Conservation (phyloP, 1,139 yeast species). For the Saccharomyces pastorianus region DNA sequence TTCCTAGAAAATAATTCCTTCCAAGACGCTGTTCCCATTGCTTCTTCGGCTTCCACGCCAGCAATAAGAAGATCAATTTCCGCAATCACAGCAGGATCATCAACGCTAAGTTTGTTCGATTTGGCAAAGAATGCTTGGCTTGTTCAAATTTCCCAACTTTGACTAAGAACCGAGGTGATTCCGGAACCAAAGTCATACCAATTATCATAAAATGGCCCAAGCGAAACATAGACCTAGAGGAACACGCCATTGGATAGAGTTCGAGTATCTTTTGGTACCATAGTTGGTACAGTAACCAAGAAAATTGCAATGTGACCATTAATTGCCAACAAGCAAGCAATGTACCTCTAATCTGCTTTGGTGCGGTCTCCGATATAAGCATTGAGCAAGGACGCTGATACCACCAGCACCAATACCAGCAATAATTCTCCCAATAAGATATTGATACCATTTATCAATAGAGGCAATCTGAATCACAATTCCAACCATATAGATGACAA, state of each 20-base stretch:
- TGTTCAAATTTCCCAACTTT: constrained; percentile 44
- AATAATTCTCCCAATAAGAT: constrained; percentile 26
- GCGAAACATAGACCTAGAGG: constrained; percentile 38
- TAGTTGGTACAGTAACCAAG: constrained; percentile 2
- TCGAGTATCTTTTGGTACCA: background rate
- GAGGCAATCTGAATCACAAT: background rate
- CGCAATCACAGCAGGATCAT: constrained; percentile 47
- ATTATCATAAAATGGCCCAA: constrained; percentile 36
- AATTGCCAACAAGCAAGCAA: constrained; percentile 55
- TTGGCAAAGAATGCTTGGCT: constrained; percentile 32
- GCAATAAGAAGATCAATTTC: constrained; percentile 55
- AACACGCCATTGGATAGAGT: background rate
- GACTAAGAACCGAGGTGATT: constrained; percentile 65
- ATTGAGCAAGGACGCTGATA: constrained; percentile 50
- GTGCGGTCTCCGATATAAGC: constrained; percentile 57
- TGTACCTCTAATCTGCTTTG: constrained; percentile 61
- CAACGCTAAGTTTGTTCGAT: constrained; percentile 46
- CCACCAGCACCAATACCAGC: constrained; percentile 61
- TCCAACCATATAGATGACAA: background rate
- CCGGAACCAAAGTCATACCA: constrained; percentile 65
- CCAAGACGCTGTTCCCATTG: constrained; percentile 55
- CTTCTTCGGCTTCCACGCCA: constrained; percentile 52
- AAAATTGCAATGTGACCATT: constrained; percentile 57
- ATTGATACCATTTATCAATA: background rate
- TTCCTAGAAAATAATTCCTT: constrained; percentile 53